Evolutionary conservation across 179 eudicot species (phyloP).

Genomic region (Nepenthes alata): DNA sequence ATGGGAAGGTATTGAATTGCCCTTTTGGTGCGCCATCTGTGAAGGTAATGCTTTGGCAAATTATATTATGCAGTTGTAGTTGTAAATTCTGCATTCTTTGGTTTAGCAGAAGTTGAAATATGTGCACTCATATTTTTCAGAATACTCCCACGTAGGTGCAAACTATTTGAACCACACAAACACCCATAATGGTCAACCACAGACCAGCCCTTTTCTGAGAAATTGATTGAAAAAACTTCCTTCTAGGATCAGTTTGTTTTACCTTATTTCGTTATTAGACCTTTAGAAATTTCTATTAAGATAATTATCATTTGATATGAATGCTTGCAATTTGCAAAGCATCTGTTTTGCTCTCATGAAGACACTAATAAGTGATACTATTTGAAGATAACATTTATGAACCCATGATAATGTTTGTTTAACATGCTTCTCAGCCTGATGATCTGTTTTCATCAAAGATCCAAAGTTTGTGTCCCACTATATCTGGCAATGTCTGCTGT

Average conservation of each 20-base stretch:
- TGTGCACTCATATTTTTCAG: background rate
- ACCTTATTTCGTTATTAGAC: background rate
- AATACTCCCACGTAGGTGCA: background rate
- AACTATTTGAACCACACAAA: background rate
- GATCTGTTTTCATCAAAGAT: constrained; percentile 74
- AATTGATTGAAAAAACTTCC: constrained; percentile 1
- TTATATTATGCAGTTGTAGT: constrained; percentile 3
- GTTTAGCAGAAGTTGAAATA: constrained; percentile 1
- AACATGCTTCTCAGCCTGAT: constrained; percentile 56
- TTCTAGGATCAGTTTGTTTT: too few relatives aligned
- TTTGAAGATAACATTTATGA: background rate
- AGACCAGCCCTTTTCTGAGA: constrained; percentile 1
- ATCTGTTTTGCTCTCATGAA: too few relatives aligned
- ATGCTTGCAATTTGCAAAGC: too few relatives aligned
- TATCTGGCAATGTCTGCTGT: constrained; percentile 86
- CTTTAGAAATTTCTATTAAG: background rate
- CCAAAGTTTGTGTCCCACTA: constrained; percentile 95
- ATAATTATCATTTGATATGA: background rate
- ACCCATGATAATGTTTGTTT: background rate
- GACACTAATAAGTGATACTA: too few relatives aligned
- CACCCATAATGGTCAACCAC: background rate
- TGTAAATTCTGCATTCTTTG: background rate
- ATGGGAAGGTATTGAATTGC: constrained; percentile 79
- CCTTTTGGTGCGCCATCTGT: constrained; percentile 71
- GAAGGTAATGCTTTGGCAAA: constrained; percentile 44